Percentiles rank a stretch among this genome's conserved stretches.
Evolutionary conservation across 1,284 basidiomycete species (phyloP).

Genomic region (Pseudomicrostroma phylloplanum): DNA sequence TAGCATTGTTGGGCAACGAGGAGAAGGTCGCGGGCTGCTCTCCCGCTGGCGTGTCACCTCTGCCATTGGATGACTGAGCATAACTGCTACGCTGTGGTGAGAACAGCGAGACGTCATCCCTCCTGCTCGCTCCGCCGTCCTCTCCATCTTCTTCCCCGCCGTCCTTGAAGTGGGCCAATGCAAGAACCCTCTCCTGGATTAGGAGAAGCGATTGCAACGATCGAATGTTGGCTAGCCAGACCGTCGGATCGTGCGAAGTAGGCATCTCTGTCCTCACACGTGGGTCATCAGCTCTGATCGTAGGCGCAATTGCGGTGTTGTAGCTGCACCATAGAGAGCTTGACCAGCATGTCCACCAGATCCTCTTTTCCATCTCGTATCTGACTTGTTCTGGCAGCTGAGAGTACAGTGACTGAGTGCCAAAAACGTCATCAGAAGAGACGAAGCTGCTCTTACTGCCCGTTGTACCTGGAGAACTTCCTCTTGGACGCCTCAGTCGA

Average conservation of each 20-base stretch:
- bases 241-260: slow-evolving; percentile 14
- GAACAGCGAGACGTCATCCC: neutral
- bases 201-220: slow-evolving; percentile 37
- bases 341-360: slow-evolving; percentile 42
- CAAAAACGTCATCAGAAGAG: neutral
- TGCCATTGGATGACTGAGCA: neutral
- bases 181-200: slow-evolving; percentile 39
- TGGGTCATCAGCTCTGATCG: slow-evolving; percentile 43
- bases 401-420: slow-evolving; percentile 7
- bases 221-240: slow-evolving; percentile 32
- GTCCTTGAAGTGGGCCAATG: slow-evolving; percentile 27
- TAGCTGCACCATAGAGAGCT: slow-evolving; percentile 16
- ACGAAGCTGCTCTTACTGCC: slow-evolving; percentile 6
- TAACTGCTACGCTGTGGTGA: neutral
- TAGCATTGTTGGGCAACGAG: slow-evolving; percentile 25
- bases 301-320: slow-evolving; percentile 40
- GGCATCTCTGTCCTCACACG: slow-evolving; percentile 42
- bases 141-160: slow-evolving; percentile 3
- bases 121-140: neutral
- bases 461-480: neutral
- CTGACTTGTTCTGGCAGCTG: slow-evolving; percentile 18
- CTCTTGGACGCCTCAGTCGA: slow-evolving; percentile 17
- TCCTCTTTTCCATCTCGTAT: slow-evolving; percentile 41
- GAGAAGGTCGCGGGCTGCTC: slow-evolving; percentile 21
- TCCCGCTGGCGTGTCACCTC: neutral